These are phyloP conservation scores for Pythium periplocum DNA, from an alignment of 352 stramenopile genomes.

Conservation along the genomic window DNA sequence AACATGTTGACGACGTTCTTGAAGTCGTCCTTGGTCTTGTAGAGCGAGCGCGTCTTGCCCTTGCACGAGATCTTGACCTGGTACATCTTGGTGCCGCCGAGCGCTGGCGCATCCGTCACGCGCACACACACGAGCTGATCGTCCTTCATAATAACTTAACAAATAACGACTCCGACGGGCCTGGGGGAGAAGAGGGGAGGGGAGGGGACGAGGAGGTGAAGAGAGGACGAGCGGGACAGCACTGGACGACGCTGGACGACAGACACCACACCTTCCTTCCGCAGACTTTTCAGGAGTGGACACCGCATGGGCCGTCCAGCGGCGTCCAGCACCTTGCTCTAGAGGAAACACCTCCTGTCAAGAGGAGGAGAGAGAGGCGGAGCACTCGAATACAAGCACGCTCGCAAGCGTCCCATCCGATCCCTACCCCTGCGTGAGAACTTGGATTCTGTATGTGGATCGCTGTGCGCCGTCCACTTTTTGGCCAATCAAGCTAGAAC, in stretches of 20 bases:
- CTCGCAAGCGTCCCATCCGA: neutral
- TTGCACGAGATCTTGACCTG: conserved; percentile 75
- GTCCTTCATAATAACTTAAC: conserved; percentile 48
- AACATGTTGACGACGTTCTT: conserved; percentile 81
- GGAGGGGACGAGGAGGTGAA: neutral
- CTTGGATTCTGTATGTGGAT: conserved; percentile 11
- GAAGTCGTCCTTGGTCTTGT: conserved; percentile 84
- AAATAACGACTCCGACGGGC: conserved; percentile 4
- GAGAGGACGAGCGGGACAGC: neutral
- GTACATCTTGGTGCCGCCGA: conserved; percentile 77
- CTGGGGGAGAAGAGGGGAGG: neutral
- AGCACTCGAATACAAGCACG: neutral
- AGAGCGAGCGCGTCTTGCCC: conserved; percentile 67
- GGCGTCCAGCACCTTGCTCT: conserved; percentile 12
- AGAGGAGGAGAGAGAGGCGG: conserved; percentile 6
- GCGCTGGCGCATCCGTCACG: conserved; percentile 57
- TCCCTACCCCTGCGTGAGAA: conserved; percentile 15
- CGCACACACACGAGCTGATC: conserved; percentile 34
- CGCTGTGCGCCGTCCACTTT: conserved; percentile 13
- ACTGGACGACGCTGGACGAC: neutral
- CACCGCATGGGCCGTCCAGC: neutral
- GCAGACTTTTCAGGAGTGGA: conserved; percentile 21
- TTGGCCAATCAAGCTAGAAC: conserved; percentile 8
- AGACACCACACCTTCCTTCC: neutral
- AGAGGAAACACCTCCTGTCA: neutral